Conservation (phyloP, 768 basidiomycete species). For the Tricholomella constricta region DNA sequence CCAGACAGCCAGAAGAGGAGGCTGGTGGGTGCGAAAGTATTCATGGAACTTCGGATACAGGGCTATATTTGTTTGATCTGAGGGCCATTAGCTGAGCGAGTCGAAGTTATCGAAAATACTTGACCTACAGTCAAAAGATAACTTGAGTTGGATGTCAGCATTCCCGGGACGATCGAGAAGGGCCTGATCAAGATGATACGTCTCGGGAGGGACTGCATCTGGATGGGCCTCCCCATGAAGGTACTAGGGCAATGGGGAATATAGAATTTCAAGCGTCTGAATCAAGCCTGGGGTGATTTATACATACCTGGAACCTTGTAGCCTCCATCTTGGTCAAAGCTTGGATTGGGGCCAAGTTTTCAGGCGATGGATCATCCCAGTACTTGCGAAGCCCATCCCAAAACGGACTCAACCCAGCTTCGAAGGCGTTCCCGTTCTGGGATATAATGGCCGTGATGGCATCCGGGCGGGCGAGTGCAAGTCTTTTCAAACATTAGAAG, state of each 20-base stretch:
- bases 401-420: conserved; percentile 43
- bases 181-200: conserved; percentile 44
- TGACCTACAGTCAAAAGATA: conserved; percentile 34
- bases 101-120: not conserved
- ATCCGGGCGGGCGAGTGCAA: conserved; percentile 43
- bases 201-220: conserved; percentile 35
- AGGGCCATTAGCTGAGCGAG: conserved; percentile 3
- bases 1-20: conserved; percentile 49
- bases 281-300: not conserved
- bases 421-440: conserved; percentile 53
- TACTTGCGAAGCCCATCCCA: conserved; percentile 36
- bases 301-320: conserved; percentile 30
- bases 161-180: conserved; percentile 41
- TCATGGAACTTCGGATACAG: conserved; percentile 48
- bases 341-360: conserved; percentile 26
- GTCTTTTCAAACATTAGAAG: conserved; percentile 19
- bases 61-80: conserved; percentile 43
- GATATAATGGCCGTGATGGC: conserved; percentile 44
- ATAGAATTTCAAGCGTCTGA: not conserved
- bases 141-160: conserved; percentile 43
- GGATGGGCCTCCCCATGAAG: conserved; percentile 37
- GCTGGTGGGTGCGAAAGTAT: conserved; percentile 40
- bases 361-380: conserved; percentile 31
- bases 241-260: conserved; percentile 29
- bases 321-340: conserved; percentile 27